A percentile compares a stretch with the other conserved stretches of the same genome.
Conservation (phyloP, 176 grass and related monocot species). For the Bolboschoenus planiculmis region DNA sequence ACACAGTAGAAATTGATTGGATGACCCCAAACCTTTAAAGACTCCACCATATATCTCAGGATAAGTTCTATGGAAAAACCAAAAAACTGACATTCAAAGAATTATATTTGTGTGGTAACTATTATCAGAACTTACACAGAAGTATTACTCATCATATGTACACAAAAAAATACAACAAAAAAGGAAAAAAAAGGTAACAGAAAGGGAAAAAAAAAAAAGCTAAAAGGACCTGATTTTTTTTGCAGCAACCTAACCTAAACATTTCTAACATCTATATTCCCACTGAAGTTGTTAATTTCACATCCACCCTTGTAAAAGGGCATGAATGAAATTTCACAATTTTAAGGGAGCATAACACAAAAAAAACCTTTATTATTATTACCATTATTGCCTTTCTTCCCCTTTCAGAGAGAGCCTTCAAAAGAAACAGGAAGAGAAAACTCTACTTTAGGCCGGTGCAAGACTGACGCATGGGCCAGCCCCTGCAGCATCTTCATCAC, state of each 20-base stretch:
- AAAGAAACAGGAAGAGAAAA: conserved; percentile 60
- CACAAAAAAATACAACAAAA: conserved; percentile 22
- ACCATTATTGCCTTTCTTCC: conserved; percentile 27
- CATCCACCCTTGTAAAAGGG: neutral
- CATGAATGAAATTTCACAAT: neutral
- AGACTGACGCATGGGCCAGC: conserved; percentile 35
- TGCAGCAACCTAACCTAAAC: neutral
- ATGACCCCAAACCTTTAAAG: neutral
- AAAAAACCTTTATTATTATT: neutral
- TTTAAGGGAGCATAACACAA: neutral
- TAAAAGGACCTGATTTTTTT: conserved; percentile 8
- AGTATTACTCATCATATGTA: conserved; percentile 17
- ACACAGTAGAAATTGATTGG: neutral
- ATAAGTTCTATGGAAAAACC: neutral
- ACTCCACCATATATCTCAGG: neutral
- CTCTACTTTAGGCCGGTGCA: conserved; percentile 24
- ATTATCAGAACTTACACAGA: neutral
- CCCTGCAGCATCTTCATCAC: conserved; percentile 93
- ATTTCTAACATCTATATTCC: neutral
- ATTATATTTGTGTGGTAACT: conserved; percentile 23
- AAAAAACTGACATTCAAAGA: neutral
- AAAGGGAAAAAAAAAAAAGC: neutral
- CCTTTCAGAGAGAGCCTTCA: conserved; percentile 52
- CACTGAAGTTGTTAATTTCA: conserved; percentile 9
- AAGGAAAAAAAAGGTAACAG: neutral